Base-by-base conservation (phyloP, 1,139 yeast genomes). In the Williopsis jadinii region DNA sequence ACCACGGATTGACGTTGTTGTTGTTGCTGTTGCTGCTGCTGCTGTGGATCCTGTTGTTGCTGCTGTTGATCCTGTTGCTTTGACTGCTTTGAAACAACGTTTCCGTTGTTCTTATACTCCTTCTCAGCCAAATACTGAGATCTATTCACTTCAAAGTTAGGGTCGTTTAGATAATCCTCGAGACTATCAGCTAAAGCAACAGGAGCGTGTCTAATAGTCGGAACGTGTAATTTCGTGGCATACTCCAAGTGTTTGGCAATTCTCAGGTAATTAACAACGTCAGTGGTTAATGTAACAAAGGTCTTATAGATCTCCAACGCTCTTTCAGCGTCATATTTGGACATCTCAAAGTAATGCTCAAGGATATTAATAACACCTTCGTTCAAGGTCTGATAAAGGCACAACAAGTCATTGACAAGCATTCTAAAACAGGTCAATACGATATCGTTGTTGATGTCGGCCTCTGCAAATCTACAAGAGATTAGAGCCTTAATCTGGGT, bases 161-260 rank as follows among this genome's bases (percentile, higher is more conserved):
- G 86, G 59, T 84, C 95, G 56, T 80, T 75, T 54, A 92, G 67
- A 61, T 92, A 94, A 53, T 90, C 97, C 58, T 87, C 95, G 43
- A 92, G 71, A 11, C 95, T 83, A 34, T 81, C 73, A 9, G 95
- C 84, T 53, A 92, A 72, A 27, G 95, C 94, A 2, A 97, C 90
- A 11, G 97, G 97, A 0, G 97, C 97, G 63, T 92, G 98, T 60
- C 87, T 87, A 47, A 92, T 90, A 11, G 95, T 90, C 27, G 98
- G 98, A 28, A 92, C 95, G 57, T 84, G 88, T 47, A 92, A 68
- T 54, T 88, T 88, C 1, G 97, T 87, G 3, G 92, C 79, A 56
- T 80, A 77, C 60, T 87, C 95, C 53, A 86, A 69, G 59, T 84
- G 90, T 58, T 92, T 90, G 6, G 97, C 98, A 14, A 84, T 81